These are phyloP conservation scores for Knoxdaviesia proteae DNA, from an alignment of 2,329 filamentous ascomycete species.

Conservation along the genomic window DNA sequence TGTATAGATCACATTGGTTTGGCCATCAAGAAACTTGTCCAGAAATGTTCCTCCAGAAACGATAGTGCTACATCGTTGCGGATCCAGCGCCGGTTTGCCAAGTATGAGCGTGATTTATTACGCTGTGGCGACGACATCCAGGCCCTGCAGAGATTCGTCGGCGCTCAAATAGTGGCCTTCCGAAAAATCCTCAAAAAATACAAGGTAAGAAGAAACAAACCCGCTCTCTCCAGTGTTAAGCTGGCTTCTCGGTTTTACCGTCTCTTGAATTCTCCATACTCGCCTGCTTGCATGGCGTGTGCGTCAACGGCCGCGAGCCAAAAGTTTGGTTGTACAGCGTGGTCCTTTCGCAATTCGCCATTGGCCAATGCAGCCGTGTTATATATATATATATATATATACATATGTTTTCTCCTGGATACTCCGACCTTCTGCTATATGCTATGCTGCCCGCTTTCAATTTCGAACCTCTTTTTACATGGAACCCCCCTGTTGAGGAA, in stretches of 20 bases:
- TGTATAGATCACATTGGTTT: conserved; percentile 24
- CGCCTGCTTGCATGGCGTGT: not conserved
- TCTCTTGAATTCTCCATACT: too few species aligned
- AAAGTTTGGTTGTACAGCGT: too few species aligned
- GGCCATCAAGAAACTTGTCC: conserved; percentile 24
- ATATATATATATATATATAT: too few species aligned
- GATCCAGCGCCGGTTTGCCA: conserved; percentile 27
- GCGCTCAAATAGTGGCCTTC: conserved; percentile 56
- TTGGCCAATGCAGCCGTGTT: not conserved
- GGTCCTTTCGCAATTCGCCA: too few species aligned
- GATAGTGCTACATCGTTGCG: too few species aligned
- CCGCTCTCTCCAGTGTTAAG: too few species aligned
- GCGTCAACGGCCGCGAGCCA: not conserved
- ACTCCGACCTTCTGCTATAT: too few species aligned
- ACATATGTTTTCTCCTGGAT: not conserved
- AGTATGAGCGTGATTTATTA: conserved; percentile 29
- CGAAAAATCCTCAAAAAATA: conserved; percentile 76
- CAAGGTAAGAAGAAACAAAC: conserved; percentile 21
- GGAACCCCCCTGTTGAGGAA: too few species aligned
- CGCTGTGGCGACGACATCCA: conserved; percentile 51
- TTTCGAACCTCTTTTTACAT: too few species aligned
- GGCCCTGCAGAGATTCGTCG: conserved; percentile 48
- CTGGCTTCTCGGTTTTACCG: too few species aligned
- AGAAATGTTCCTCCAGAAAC: conserved; percentile 15
- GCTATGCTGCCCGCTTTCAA: too few species aligned